Evolutionary conservation across 148 eudicot species (phyloP).

Genomic region (Silene latifolia): DNA sequence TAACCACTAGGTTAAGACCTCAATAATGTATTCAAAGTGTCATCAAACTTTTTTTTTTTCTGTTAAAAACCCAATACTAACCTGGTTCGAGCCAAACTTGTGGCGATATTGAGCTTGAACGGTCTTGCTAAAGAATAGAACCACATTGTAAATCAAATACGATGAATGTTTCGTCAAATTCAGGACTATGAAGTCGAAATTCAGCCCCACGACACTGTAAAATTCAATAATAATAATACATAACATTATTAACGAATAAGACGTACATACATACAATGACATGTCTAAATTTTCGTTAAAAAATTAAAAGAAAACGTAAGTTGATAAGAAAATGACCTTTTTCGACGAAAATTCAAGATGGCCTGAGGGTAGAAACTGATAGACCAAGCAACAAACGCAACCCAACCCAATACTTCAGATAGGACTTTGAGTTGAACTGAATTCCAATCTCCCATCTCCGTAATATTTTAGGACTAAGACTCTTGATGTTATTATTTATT

Average conservation of each 20-base stretch:
- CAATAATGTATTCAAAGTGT: too few relatives aligned
- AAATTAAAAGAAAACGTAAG: too few relatives aligned
- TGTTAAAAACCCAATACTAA: not conserved
- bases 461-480: too few relatives aligned
- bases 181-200: conserved; percentile 78
- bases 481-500: not conserved
- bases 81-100: conserved; percentile 68
- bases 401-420: conserved; percentile 69
- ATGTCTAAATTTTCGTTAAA: too few relatives aligned
- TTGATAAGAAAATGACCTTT: conserved; percentile 43
- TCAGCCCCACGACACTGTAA: conserved; percentile 82
- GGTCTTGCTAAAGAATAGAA: conserved; percentile 63
- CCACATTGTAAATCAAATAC: conserved; percentile 76
- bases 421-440: conserved; percentile 46
- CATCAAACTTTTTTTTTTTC: too few relatives aligned
- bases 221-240: not conserved
- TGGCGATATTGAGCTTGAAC: conserved; percentile 75
- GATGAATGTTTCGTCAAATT: conserved; percentile 94
- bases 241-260: not conserved
- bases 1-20: too few relatives aligned
- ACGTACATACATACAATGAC: too few relatives aligned
- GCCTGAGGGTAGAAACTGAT: conserved; percentile 89
- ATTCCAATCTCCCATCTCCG: conserved; percentile 64
- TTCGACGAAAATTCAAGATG: conserved; percentile 73
- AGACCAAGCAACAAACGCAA: conserved; percentile 82